Evolutionary conservation across 257 asterid genomes (phyloP).

Genomic region (Prunella vulgaris): DNA sequence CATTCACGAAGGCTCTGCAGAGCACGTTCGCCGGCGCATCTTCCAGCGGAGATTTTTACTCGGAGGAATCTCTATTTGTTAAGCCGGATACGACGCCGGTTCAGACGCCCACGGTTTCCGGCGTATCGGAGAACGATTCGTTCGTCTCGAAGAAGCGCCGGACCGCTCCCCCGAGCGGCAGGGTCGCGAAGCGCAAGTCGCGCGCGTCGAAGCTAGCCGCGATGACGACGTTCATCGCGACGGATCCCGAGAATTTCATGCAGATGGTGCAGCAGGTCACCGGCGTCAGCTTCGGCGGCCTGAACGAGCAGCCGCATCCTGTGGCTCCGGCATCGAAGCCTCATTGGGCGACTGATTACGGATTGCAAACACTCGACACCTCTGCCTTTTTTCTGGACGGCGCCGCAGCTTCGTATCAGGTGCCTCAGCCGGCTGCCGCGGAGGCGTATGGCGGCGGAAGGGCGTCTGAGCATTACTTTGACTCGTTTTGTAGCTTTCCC

Average conservation of each 20-base stretch:
- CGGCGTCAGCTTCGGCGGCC: conserved; percentile 30
- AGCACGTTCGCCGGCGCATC: conserved; percentile 31
- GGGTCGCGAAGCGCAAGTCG: conserved; percentile 59
- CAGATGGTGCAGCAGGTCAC: conserved; percentile 59
- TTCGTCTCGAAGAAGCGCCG: conserved; percentile 30
- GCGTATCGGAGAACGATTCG: conserved; percentile 55
- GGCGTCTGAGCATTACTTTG: conserved; percentile 25
- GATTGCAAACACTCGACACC: conserved; percentile 37
- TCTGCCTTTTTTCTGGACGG: conserved; percentile 30
- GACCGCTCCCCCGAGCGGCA: conserved; percentile 36
- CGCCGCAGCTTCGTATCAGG: conserved; percentile 12
- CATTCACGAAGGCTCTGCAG: conserved; percentile 48
- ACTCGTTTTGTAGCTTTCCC: conserved; percentile 45
- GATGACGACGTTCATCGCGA: conserved; percentile 40
- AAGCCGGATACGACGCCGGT: conserved; percentile 30
- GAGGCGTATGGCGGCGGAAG: conserved; percentile 20
- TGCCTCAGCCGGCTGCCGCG: conserved; percentile 8
- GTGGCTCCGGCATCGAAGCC: conserved; percentile 18
- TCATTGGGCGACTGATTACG: conserved; percentile 9
- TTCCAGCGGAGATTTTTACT: conserved; percentile 10
- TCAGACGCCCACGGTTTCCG: conserved; percentile 47
- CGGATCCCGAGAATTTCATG: conserved; percentile 50
- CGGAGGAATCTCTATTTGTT: conserved; percentile 21
- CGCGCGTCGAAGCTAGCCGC: conserved; percentile 57
- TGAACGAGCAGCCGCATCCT: neutral